These are phyloP conservation scores for Geotrichum bryndzae DNA, from an alignment of 1,139 yeast genomes.

Conservation along the genomic window DNA sequence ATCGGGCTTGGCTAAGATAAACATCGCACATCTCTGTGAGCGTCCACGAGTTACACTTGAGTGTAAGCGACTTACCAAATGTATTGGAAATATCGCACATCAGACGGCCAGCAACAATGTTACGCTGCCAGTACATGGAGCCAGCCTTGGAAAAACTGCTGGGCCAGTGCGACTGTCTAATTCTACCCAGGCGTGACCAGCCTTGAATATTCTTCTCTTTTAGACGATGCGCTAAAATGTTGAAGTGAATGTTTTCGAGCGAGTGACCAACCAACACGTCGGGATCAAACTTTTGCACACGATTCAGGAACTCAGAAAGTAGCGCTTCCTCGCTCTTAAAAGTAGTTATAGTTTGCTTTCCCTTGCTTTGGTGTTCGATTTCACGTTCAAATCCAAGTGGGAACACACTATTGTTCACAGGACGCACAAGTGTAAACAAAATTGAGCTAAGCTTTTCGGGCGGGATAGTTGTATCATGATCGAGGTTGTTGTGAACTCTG, in stretches of 20 bases:
- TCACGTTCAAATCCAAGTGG: constrained; percentile 68
- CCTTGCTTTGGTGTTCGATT: constrained; percentile 18
- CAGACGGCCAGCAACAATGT: constrained; percentile 78
- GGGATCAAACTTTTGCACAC: constrained; percentile 71
- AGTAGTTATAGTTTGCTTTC: constrained; percentile 20
- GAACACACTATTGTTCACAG: constrained; percentile 46
- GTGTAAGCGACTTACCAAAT: constrained; percentile 87
- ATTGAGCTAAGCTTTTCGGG: constrained; percentile 32
- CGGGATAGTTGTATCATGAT: constrained; percentile 50
- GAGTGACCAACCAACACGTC: constrained; percentile 88
- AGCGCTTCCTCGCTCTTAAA: constrained; percentile 65
- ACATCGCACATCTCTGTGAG: constrained; percentile 83
- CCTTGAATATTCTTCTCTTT: constrained; percentile 62
- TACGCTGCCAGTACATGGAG: constrained; percentile 48
- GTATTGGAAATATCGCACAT: constrained; percentile 91
- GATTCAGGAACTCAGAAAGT: constrained; percentile 59
- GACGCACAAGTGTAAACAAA: constrained; percentile 65
- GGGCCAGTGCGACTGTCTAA: constrained; percentile 67
- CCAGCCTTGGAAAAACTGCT: constrained; percentile 52
- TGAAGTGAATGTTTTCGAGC: constrained; percentile 70
- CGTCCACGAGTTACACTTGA: constrained; percentile 96
- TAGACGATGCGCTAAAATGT: constrained; percentile 77
- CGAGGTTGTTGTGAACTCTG: constrained; percentile 50
- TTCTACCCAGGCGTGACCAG: constrained; percentile 84
- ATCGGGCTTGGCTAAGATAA: constrained; percentile 55